Percentiles rank a stretch among this genome's conserved stretches.
phyloP scores from a whole-genome alignment of 306 rosid species.

The Pyrus bretschneideri region DNA sequence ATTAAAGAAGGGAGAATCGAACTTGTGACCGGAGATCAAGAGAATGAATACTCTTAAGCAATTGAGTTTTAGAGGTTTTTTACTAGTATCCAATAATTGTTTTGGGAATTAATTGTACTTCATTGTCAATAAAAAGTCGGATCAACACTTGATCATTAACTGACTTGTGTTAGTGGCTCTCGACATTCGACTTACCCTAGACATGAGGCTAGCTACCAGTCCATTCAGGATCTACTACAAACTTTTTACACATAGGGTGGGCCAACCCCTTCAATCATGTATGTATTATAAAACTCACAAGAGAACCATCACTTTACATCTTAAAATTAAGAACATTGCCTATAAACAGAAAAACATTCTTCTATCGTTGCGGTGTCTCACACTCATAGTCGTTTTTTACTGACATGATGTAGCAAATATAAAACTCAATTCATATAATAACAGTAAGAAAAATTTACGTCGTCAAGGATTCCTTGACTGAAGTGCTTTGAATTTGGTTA shows the following conservation, averaged over 20 bases:
- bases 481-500: too few relatives aligned
- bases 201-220: background rate
- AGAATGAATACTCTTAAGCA: too few relatives aligned
- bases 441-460: too few relatives aligned
- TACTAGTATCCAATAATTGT: background rate
- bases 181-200: background rate
- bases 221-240: background rate
- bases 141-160: background rate
- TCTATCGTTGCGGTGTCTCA: too few relatives aligned
- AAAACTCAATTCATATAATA: background rate
- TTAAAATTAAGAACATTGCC: too few relatives aligned
- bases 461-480: too few relatives aligned
- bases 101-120: background rate
- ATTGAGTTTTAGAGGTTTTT: background rate
- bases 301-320: too few relatives aligned
- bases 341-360: too few relatives aligned
- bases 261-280: background rate
- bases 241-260: background rate
- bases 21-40: too few relatives aligned
- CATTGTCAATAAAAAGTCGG: background rate
- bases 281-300: too few relatives aligned
- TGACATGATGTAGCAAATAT: too few relatives aligned
- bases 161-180: background rate
- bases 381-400: too few relatives aligned
- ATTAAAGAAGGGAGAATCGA: rapidly evolving